Evolutionary conservation across 768 basidiomycete species (phyloP).

Genomic region (Russula sp.): DNA sequence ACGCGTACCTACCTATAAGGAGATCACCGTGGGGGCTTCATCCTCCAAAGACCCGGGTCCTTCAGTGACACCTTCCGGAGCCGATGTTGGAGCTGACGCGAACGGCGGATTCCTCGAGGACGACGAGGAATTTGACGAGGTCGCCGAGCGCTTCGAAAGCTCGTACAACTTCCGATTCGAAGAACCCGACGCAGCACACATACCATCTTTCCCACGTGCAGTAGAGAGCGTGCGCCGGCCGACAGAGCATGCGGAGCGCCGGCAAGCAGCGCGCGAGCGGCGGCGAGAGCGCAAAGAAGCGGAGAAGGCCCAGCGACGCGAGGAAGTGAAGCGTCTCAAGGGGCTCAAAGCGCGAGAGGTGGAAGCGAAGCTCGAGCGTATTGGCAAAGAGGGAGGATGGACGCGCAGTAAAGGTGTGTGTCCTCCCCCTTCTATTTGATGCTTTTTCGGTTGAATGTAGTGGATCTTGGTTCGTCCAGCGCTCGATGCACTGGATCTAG

Average conservation of each 20-base stretch:
- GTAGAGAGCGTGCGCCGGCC: constrained; percentile 59
- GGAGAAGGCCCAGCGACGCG: constrained; percentile 66
- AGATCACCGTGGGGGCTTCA: constrained; percentile 53
- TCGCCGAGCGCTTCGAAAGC: constrained; percentile 89
- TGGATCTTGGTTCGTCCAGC: constrained; percentile 40
- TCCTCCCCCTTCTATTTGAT: background rate
- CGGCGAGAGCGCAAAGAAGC: constrained; percentile 76
- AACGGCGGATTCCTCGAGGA: constrained; percentile 42
- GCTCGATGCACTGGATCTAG: constrained; percentile 71
- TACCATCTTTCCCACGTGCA: constrained; percentile 75
- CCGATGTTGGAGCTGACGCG: constrained; percentile 31
- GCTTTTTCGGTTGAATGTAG: constrained; percentile 3
- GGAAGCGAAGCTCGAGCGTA: constrained; percentile 66
- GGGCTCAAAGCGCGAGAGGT: constrained; percentile 83
- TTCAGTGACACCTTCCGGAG: constrained; percentile 21
- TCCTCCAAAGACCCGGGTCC: constrained; percentile 32
- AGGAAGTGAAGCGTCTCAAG: constrained; percentile 79
- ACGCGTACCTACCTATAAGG: constrained; percentile 80
- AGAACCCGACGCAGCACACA: constrained; percentile 72
- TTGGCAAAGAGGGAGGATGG: constrained; percentile 66
- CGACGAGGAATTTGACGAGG: constrained; percentile 83
- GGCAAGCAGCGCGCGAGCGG: constrained; percentile 83
- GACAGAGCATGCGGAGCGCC: constrained; percentile 54
- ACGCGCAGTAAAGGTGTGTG: constrained; percentile 37
- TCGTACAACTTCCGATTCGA: constrained; percentile 98